Conservation (phyloP, 306 rosid species). For the Dalbergia oliveri region DNA sequence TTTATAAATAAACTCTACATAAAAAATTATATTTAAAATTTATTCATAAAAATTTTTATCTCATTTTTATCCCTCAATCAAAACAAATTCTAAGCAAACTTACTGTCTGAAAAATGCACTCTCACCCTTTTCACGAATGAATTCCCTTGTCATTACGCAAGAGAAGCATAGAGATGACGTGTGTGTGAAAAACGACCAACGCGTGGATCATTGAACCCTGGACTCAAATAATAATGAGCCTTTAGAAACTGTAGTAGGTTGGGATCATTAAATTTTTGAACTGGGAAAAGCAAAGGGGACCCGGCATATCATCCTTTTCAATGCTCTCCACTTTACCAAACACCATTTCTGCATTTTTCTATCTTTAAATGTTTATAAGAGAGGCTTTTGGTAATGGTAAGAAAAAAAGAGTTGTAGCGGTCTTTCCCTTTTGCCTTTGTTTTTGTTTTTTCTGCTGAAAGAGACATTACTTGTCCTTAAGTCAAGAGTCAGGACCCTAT, state of each 20-base stretch:
- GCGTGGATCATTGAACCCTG: constrained; percentile 20
- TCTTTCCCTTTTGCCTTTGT: constrained; percentile 6
- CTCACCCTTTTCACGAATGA: neutral
- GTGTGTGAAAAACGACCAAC: constrained; percentile 16
- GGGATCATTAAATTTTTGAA: constrained; percentile 37
- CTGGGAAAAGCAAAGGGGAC: neutral
- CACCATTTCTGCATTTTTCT: constrained; percentile 14
- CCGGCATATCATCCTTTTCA: constrained; percentile 40
- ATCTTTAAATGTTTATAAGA: neutral
- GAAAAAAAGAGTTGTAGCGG: constrained; percentile 18
- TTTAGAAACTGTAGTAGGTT: constrained; percentile 33
- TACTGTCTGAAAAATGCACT: neutral
- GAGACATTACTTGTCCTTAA: constrained; percentile 7
- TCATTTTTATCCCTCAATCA: too few species aligned
- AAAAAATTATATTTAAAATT: too few species aligned
- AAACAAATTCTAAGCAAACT: too few species aligned
- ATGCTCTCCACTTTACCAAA: constrained; percentile 45
- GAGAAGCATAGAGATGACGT: neutral
- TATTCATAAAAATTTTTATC: too few species aligned
- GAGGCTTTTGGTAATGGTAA: constrained; percentile 24
- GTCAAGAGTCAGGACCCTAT: constrained; percentile 13
- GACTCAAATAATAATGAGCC: constrained; percentile 40
- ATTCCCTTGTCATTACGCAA: constrained; percentile 44
- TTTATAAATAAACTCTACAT: too few species aligned
- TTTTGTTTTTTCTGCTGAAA: neutral